Conservation (phyloP, 805 yeast genomes). For the Wickerhamiella slavikovae region DNA sequence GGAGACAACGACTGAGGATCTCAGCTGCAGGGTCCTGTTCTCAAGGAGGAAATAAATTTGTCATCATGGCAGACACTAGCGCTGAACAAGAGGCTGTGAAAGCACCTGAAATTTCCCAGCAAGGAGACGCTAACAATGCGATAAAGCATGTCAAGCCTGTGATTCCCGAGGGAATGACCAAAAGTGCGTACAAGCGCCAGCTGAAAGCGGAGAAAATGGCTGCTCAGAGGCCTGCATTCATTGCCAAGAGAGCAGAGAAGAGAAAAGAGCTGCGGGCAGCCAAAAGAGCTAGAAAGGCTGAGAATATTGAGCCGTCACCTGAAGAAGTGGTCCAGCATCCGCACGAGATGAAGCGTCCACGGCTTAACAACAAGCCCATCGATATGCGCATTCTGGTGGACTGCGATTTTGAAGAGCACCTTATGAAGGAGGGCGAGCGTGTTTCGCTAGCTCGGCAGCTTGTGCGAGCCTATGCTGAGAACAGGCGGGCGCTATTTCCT, state of each 20-base stretch:
- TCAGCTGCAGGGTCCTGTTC: too few relatives aligned
- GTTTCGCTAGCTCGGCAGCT: conserved; percentile 62
- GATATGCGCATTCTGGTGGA: conserved; percentile 49
- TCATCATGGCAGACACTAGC: too few relatives aligned
- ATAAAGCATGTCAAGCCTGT: conserved; percentile 3
- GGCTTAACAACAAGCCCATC: conserved; percentile 13
- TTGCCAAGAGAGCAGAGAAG: conserved; percentile 32
- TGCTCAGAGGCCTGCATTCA: conserved; percentile 39
- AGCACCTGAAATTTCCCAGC: too few relatives aligned
- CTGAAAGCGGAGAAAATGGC: conserved; percentile 40
- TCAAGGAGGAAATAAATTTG: too few relatives aligned
- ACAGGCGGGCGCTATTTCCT: conserved; percentile 35
- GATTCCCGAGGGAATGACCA: conserved; percentile 76
- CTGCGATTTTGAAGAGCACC: conserved; percentile 76
- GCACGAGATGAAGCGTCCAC: conserved; percentile 6
- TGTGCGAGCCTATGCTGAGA: conserved; percentile 62
- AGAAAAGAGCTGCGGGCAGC: conserved; percentile 22
- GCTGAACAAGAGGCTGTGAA: too few relatives aligned
- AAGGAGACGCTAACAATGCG: too few relatives aligned
- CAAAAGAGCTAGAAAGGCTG: conserved; percentile 11
- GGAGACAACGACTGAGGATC: too few relatives aligned
- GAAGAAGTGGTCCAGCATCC: conserved; percentile 18
- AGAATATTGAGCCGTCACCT: conserved; percentile 1
- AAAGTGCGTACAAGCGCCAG: conserved; percentile 61
- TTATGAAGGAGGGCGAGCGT: conserved; percentile 58